A percentile compares a stretch with the other conserved stretches of the same genome.
Evolutionary conservation across 441 rosid genomes (phyloP).

Genomic region (Pelargonium citronellum): DNA sequence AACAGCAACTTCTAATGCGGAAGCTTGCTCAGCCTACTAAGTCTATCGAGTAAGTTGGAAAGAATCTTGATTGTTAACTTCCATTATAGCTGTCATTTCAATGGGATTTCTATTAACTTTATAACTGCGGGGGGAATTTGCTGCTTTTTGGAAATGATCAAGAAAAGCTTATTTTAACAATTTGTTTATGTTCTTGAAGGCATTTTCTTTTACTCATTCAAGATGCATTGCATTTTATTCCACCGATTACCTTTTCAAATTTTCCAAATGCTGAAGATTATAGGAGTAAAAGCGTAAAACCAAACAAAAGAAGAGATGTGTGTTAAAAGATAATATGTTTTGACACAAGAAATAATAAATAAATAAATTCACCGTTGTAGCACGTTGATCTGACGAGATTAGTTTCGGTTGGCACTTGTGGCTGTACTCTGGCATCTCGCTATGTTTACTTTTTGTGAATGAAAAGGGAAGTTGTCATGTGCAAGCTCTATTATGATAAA

Average conservation of each 20-base stretch:
- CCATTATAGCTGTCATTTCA: neutral
- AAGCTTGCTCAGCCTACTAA: slow-evolving; percentile 72
- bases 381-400: neutral
- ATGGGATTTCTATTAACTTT: neutral
- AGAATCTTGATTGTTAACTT: slow-evolving; percentile 10
- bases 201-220: neutral
- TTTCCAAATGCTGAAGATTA: neutral
- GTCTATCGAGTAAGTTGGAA: slow-evolving; percentile 51
- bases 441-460: neutral
- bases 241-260: neutral
- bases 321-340: neutral
- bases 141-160: too few species aligned
- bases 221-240: slow-evolving; percentile 3
- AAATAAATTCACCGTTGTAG: neutral
- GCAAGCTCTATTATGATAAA: neutral
- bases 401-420: slow-evolving; percentile 2
- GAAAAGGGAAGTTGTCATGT: neutral
- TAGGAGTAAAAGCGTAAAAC: neutral
- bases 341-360: neutral
- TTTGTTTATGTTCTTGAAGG: slow-evolving; percentile 11
- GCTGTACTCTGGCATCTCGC: neutral
- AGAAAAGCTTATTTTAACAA: neutral
- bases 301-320: neutral
- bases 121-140: neutral
- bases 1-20: slow-evolving; percentile 63